Base-by-base conservation (phyloP, 2,329 filamentous ascomycete genomes). In the Epichloe festucae region DNA sequence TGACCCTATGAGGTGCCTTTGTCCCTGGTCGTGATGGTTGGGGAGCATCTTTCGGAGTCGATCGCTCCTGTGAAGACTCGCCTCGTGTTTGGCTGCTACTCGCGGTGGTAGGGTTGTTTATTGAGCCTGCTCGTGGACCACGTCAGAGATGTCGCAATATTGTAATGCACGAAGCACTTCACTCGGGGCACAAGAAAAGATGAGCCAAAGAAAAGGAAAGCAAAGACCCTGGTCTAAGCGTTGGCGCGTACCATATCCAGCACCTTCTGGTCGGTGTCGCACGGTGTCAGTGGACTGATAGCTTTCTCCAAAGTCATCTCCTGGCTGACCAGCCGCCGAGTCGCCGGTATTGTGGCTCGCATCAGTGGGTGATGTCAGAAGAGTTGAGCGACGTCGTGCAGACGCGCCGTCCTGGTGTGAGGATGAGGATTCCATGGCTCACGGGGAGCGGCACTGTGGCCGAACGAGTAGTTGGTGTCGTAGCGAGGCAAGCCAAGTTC, bases 261-360 rank as follows among this genome's bases (percentile, higher is more conserved):
- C 34, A 36, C 66, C 67, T 57, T 83, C 79, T 52, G 76, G 71
- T 57, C 76, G 73, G 58, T 77, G 73, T 57, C 81, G 74, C 57
- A 81, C 70, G 15, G 79, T 82, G 52, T 82, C 80, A 21, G 74
- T 75, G 19, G 78, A 79, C 60, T 80, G 77, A 59, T 73, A 74
- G 63, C 73, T 78, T 58, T 80, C 78, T 4, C 75, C 70, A 46
- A 73, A 62, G 23, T 65, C 68, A 46, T 77, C 73, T 39, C 73
- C 72, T 21, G 63, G 59, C 52, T 63, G 67, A 50, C 60, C 59
- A 44, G 66, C 56, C 45, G 65, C 56, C 45, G 67, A 58, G 47
- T 70, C 67, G 54, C 65, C 57, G 35, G 68, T 65, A 50, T 70
- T 69, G 53, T 59, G 58, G 48, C 75, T 71, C 55, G 70, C 73